A percentile compares a stretch with the other conserved stretches of the same genome.
phyloP scores from a whole-genome alignment of 352 stramenopile genomes.

The Pythium dissotocum region DNA sequence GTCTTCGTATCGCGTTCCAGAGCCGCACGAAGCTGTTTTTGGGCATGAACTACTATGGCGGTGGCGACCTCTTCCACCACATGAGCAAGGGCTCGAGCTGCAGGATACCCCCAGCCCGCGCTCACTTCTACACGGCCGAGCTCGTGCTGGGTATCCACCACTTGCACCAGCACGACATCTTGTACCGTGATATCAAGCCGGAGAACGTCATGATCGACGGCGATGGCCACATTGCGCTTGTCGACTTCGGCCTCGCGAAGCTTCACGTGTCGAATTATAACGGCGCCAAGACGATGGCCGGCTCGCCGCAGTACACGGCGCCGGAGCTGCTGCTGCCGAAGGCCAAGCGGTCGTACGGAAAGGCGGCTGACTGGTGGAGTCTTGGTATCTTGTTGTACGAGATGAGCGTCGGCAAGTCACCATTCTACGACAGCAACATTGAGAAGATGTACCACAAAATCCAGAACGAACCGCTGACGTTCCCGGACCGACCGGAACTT shows the following conservation, averaged over 20 bases:
- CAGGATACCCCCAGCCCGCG: constrained; percentile 76
- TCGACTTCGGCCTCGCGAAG: constrained; percentile 95
- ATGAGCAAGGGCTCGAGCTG: constrained; percentile 90
- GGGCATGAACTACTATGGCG: constrained; percentile 88
- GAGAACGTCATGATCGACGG: constrained; percentile 96
- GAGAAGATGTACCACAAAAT: constrained; percentile 95
- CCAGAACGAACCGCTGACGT: constrained; percentile 81
- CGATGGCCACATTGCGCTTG: constrained; percentile 94
- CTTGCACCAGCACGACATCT: constrained; percentile 93
- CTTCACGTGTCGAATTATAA: constrained; percentile 90
- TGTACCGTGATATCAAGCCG: constrained; percentile 97
- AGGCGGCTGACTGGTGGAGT: constrained; percentile 89
- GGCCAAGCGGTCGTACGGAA: constrained; percentile 86
- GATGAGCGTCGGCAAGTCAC: constrained; percentile 92
- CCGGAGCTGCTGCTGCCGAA: constrained; percentile 84
- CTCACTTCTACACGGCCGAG: constrained; percentile 93
- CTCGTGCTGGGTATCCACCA: constrained; percentile 92
- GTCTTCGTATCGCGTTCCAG: constrained; percentile 86
- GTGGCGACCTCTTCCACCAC: constrained; percentile 87
- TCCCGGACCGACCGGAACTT: constrained; percentile 73
- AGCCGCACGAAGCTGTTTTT: constrained; percentile 85
- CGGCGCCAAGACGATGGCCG: constrained; percentile 87
- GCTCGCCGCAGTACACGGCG: constrained; percentile 86
- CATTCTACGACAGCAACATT: constrained; percentile 94
- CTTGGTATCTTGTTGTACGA: constrained; percentile 92